A percentile compares a stretch with the other conserved stretches of the same genome.
Evolutionary conservation across 2,329 filamentous ascomycete species (phyloP).

Genomic region (Drechslerella dactyloides): DNA sequence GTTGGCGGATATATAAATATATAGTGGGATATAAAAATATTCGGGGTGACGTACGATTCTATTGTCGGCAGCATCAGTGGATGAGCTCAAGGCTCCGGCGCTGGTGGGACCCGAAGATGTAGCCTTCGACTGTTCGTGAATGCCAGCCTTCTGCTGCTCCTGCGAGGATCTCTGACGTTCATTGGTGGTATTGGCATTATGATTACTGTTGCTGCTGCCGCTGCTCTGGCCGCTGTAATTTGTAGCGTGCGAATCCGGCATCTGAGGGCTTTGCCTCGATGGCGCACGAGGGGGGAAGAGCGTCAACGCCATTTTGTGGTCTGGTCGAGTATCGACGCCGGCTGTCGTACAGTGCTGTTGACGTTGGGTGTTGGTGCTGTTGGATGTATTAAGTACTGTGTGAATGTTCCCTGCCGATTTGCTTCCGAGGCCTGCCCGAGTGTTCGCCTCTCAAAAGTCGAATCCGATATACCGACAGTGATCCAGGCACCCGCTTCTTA

Average conservation of each 20-base stretch:
- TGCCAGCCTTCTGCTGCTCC: background rate
- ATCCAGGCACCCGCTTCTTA: slow-evolving; percentile 18
- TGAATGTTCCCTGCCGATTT: slow-evolving; percentile 20
- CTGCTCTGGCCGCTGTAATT: slow-evolving; percentile 18
- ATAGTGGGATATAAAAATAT: slow-evolving; percentile 5
- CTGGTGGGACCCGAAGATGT: slow-evolving; percentile 20
- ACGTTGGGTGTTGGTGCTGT: slow-evolving; percentile 23
- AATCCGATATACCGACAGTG: slow-evolving; percentile 21
- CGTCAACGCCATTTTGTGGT: slow-evolving; percentile 42
- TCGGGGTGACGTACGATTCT: slow-evolving; percentile 33
- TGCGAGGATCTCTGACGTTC: slow-evolving; percentile 10
- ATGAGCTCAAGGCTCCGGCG: slow-evolving; percentile 12
- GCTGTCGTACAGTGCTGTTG: slow-evolving; percentile 22
- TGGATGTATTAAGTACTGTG: background rate
- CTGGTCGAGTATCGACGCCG: slow-evolving; percentile 10
- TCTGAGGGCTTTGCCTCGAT: slow-evolving; percentile 45
- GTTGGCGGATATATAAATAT: background rate
- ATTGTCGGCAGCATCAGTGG: slow-evolving; percentile 22
- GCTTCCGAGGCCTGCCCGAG: slow-evolving; percentile 28
- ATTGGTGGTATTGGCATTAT: background rate
- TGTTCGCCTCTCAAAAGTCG: slow-evolving; percentile 27
- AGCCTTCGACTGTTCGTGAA: slow-evolving; percentile 10
- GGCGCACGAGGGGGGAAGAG: slow-evolving; percentile 47
- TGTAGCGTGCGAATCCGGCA: slow-evolving; percentile 31
- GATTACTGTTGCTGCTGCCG: slow-evolving; percentile 2